Evolutionary conservation across 2,329 filamentous ascomycete species (phyloP), one percentile per base, ranked within the genome.

Genomic region (Sphaerostilbella broomeana): DNA sequence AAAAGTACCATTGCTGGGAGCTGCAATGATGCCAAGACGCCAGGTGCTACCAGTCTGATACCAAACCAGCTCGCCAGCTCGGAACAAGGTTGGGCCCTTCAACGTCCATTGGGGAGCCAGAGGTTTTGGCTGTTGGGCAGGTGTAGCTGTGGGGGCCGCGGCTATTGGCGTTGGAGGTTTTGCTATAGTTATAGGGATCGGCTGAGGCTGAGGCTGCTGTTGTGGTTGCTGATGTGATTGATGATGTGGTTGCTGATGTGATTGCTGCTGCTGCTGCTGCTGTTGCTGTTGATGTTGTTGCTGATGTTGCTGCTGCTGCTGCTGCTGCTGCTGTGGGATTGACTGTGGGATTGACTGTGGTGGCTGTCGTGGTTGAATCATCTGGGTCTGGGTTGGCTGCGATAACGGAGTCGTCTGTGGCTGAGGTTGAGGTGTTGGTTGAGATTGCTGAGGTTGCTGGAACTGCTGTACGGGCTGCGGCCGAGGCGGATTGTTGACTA

Each of bases 11-110:
- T 47, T 51, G n/a, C 46, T 50, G 11, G 58, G 56, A 45, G 53
- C 43, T 22, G 59, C 46, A 42, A 73, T 62, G 35, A 73, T 54
- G 5, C 70, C 70, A 1, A 74, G 57, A 22, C 70, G 65, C 67
- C 70, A 73, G 1, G 66, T 64, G 16, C 56, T 61, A 6, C 60
- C 60, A 17, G 68, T 68, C 45, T 67, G 63, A 42, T 62, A 73
- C 70, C 70, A 74, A 5, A 73, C 67, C 12, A 72, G 55, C 45
- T 74, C 70, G 26, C 70, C 70, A 2, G 60, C 54, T 36, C 69
- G 64, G 46, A 72, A 74, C 7, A 73, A 52, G 3, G 59, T 46
- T 12, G 58, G 47, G 42, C 55, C 48, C 42, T 62, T 57, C 24
- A 65, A 44, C 13, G 51, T 48, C 62, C 62, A 65, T 21, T 43